Evolutionary conservation across 2,329 filamentous ascomycete species (phyloP).

Genomic region (Fusarium annulatum): DNA sequence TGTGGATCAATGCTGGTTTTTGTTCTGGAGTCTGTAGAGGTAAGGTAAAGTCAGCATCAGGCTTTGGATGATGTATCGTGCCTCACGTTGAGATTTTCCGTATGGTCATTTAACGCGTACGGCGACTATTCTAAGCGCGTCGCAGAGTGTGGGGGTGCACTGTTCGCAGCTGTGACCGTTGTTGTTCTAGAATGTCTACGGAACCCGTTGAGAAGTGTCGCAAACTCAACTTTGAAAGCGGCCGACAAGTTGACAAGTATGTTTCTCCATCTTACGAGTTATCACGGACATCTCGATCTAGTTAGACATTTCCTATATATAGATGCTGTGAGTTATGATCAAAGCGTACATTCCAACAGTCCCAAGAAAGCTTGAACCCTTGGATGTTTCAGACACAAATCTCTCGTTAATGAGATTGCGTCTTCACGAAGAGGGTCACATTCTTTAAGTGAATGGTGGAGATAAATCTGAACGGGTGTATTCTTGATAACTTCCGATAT

Average conservation of each 20-base stretch:
- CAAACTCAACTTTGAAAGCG: conserved; percentile 9
- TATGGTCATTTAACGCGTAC: conserved; percentile 27
- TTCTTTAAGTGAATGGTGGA: conserved; percentile 31
- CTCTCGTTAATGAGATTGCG: conserved; percentile 20
- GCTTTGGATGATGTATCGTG: conserved; percentile 1
- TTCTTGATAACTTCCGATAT: neutral
- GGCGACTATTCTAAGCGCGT: conserved; percentile 36
- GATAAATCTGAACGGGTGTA: conserved; percentile 24
- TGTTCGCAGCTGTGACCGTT: conserved; percentile 1
- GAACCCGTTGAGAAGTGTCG: conserved; percentile 12
- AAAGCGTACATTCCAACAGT: conserved; percentile 21
- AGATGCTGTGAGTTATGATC: neutral
- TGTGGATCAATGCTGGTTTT: conserved; percentile 11
- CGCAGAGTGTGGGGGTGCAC: conserved; percentile 32
- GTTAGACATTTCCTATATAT: neutral
- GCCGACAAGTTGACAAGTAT: conserved; percentile 13
- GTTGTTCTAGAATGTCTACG: conserved; percentile 26
- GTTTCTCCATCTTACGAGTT: conserved; percentile 27
- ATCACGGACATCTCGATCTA: conserved; percentile 12
- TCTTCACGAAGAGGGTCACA: conserved; percentile 9
- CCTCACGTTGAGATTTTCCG: conserved; percentile 8
- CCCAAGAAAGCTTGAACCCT: neutral
- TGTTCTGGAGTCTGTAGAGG: neutral
- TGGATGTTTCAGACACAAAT: conserved; percentile 26
- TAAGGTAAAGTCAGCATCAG: neutral